Percentiles rank a stretch among this genome's conserved stretches.
Evolutionary conservation across 345 rosid genomes (phyloP).

Genomic region (Pugionium cornutum): DNA sequence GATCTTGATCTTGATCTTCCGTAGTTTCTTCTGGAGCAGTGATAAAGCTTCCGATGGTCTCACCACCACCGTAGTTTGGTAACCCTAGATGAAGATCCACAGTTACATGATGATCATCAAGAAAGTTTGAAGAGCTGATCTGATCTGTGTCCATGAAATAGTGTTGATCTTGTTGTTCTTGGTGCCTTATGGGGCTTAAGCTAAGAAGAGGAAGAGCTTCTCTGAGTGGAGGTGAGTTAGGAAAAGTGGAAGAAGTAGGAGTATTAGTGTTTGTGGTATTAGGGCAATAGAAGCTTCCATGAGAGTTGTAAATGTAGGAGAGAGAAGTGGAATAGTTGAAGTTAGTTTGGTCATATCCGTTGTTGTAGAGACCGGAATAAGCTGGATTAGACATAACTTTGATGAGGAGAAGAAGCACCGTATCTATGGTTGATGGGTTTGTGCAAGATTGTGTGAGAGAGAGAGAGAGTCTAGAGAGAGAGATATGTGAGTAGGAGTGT

Average conservation of each 20-base stretch:
- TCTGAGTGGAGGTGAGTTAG: slow-evolving; percentile 72
- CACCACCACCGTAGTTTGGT: slow-evolving; percentile 46
- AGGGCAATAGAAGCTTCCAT: slow-evolving; percentile 36
- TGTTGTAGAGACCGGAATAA: slow-evolving; percentile 42
- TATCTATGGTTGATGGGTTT: slow-evolving; percentile 31
- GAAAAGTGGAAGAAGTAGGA: slow-evolving; percentile 27
- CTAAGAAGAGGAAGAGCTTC: slow-evolving; percentile 92
- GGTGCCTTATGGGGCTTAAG: slow-evolving; percentile 62
- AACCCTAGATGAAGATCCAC: slow-evolving; percentile 91
- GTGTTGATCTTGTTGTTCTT: slow-evolving; percentile 49
- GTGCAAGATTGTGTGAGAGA: slow-evolving; percentile 23
- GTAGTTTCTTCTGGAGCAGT: too few relatives aligned
- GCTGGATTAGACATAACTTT: slow-evolving; percentile 65
- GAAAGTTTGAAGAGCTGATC: slow-evolving; percentile 28
- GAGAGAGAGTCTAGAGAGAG: background rate
- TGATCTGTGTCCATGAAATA: slow-evolving; percentile 41
- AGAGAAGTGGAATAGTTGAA: slow-evolving; percentile 47
- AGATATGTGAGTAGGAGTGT: slow-evolving; percentile 27
- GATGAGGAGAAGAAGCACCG: slow-evolving; percentile 20
- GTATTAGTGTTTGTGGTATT: slow-evolving; percentile 31
- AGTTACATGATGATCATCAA: slow-evolving; percentile 46
- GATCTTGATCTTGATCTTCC: slow-evolving; percentile 24
- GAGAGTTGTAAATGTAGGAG: slow-evolving; percentile 39
- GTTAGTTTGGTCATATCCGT: slow-evolving; percentile 50
- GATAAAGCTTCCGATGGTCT: slow-evolving; percentile 29